A percentile compares a stretch with the other conserved stretches of the same genome.
These are phyloP conservation scores for Lepiota brunneoincarnata DNA, from an alignment of 768 basidiomycete species.

Conservation along the genomic window DNA sequence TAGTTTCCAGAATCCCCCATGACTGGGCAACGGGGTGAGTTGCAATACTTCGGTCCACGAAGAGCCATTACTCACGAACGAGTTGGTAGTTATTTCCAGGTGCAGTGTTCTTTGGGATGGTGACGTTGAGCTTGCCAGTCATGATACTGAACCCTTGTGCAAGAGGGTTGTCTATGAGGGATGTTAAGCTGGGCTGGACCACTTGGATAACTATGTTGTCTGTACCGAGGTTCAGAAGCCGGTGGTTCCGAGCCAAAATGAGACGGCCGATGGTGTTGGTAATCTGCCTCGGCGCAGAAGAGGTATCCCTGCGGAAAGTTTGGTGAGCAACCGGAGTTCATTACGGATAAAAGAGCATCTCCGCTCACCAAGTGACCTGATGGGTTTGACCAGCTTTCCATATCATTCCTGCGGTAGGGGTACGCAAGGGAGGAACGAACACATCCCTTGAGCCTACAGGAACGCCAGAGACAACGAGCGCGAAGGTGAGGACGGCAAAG, in stretches of 20 bases:
- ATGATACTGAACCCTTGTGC: slow-evolving; percentile 35
- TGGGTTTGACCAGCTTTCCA: slow-evolving; percentile 29
- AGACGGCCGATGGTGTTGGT: slow-evolving; percentile 41
- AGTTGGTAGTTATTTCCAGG: slow-evolving; percentile 40
- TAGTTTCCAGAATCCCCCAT: slow-evolving; percentile 55
- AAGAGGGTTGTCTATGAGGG: slow-evolving; percentile 30
- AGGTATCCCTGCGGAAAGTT: slow-evolving; percentile 31
- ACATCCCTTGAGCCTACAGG: slow-evolving; percentile 28
- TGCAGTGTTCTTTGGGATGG: slow-evolving; percentile 32
- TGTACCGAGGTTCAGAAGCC: slow-evolving; percentile 30
- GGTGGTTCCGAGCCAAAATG: slow-evolving; percentile 30
- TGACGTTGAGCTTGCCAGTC: slow-evolving; percentile 32
- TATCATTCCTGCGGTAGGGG: slow-evolving; percentile 22
- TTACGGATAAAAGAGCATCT: background rate
- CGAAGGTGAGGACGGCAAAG: slow-evolving; percentile 23
- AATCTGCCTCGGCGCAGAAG: slow-evolving; percentile 36
- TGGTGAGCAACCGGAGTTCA: background rate
- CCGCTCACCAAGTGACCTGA: slow-evolving; percentile 28
- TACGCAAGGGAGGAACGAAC: slow-evolving; percentile 28
- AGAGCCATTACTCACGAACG: slow-evolving; percentile 35
- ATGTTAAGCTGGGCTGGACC: background rate
- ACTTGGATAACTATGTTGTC: background rate
- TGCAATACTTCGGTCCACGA: background rate
- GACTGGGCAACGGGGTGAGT: slow-evolving; percentile 27
- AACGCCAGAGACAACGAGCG: slow-evolving; percentile 22